Evolutionary conservation across 2,329 filamentous ascomycete genomes (phyloP).

Genomic region (Harringtonia lauricola): DNA sequence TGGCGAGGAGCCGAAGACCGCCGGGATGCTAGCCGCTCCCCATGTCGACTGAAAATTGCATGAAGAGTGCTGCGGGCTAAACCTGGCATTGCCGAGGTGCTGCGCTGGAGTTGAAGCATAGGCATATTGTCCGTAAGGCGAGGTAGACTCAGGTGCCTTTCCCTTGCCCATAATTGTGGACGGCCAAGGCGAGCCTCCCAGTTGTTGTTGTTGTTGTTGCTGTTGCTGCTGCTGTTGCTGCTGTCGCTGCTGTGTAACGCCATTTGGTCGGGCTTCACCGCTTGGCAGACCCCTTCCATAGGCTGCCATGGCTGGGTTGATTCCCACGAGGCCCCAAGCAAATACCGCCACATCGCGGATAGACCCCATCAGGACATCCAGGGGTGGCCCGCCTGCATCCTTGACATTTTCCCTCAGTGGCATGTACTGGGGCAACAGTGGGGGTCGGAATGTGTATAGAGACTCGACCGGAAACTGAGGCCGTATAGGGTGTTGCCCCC

Average conservation of each 20-base stretch:
- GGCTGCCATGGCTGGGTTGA: slow-evolving; percentile 62
- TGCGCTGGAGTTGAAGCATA: not conserved
- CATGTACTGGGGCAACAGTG: slow-evolving; percentile 31
- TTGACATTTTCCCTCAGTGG: slow-evolving; percentile 31
- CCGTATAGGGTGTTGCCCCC: slow-evolving; percentile 57
- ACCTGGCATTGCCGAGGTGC: not conserved
- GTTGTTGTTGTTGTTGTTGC: slow-evolving; percentile 1
- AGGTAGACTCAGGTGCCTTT: not conserved
- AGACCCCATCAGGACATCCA: slow-evolving; percentile 60
- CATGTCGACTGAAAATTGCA: not conserved
- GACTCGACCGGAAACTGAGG: slow-evolving; percentile 31
- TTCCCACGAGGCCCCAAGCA: slow-evolving; percentile 70
- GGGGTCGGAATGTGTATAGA: slow-evolving; percentile 31
- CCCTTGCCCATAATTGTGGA: not conserved
- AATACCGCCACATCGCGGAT: slow-evolving; percentile 84
- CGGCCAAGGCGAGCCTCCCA: not conserved
- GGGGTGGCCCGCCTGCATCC: slow-evolving; percentile 38
- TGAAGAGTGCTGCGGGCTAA: not conserved
- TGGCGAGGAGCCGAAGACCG: not conserved
- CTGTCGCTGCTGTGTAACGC: slow-evolving; percentile 12
- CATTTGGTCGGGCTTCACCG: slow-evolving; percentile 50
- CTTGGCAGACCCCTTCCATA: slow-evolving; percentile 50
- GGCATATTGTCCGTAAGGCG: not conserved
- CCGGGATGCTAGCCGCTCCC: not conserved
- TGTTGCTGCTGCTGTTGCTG: slow-evolving; percentile 1